Evolutionary conservation across 2,329 filamentous ascomycete genomes (phyloP).

Genomic region (Tolypocladium endophyticum): DNA sequence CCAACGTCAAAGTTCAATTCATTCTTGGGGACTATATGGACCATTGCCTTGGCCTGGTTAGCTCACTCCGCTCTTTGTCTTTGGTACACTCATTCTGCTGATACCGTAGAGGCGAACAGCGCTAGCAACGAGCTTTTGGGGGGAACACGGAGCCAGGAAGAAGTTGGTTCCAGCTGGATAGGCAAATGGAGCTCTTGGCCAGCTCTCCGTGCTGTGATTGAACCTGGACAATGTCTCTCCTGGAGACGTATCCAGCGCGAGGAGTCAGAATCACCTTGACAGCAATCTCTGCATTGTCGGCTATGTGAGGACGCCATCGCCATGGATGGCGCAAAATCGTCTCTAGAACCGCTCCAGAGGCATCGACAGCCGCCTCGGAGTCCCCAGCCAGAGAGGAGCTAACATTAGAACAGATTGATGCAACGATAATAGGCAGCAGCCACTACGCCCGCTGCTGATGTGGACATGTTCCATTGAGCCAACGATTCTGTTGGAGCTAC

Average conservation of each 20-base stretch:
- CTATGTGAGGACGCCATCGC: not conserved
- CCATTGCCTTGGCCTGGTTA: no score
- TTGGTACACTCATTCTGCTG: no score
- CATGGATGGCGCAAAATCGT: not conserved
- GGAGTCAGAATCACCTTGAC: not conserved
- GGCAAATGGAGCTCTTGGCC: not conserved
- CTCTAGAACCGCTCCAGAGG: not conserved
- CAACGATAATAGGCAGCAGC: not conserved
- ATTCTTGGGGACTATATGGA: no score
- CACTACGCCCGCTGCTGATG: not conserved
- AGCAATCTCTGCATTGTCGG: not conserved
- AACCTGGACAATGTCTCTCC: not conserved
- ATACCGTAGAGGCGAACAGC: not conserved
- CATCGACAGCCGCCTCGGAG: not conserved
- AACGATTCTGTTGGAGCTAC: not conserved
- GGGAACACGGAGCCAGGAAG: not conserved
- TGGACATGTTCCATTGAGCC: not conserved
- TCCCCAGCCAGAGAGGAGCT: not conserved
- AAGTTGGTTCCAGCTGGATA: not conserved
- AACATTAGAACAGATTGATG: not conserved
- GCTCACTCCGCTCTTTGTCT: no score
- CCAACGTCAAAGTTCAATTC: no score
- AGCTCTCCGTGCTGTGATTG: not conserved
- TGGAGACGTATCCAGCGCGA: not conserved
- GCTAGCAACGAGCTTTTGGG: not conserved